A percentile compares a stretch with the other conserved stretches of the same genome.
Conservation (phyloP, 768 basidiomycete species). For the Psilocybe cyanescens region DNA sequence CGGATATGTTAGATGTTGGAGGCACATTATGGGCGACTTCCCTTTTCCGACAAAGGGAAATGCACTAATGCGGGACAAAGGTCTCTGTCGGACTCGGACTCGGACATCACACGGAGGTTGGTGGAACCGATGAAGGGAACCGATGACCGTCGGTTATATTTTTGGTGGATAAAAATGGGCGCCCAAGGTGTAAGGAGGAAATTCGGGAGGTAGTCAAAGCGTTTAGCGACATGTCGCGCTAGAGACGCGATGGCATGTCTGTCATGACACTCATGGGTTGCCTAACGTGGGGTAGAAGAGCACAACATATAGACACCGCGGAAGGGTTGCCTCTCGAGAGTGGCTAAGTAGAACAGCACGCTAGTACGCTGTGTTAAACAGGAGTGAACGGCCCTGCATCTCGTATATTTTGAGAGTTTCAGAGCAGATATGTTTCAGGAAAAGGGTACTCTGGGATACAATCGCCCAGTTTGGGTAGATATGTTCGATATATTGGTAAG, state of each 20-base stretch:
- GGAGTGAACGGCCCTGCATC: neutral
- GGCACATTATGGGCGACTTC: neutral
- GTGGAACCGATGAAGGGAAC: neutral
- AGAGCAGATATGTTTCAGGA: neutral
- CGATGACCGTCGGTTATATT: neutral
- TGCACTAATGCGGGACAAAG: neutral
- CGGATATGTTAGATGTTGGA: neutral
- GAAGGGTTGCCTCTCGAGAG: neutral
- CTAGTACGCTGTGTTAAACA: neutral
- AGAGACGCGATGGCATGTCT: neutral
- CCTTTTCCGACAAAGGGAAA: conserved; percentile 1
- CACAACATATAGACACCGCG: neutral
- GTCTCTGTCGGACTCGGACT: neutral
- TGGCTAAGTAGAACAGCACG: no score
- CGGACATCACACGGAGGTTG: neutral
- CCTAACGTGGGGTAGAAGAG: neutral
- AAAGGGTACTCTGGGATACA: neutral
- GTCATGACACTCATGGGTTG: neutral
- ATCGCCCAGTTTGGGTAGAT: neutral
- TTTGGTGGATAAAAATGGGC: neutral
- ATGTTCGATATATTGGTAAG: neutral
- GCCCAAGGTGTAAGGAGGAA: neutral
- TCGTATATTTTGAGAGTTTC: neutral
- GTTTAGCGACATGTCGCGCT: neutral
- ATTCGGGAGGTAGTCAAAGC: neutral